Conservation (phyloP, 2,329 filamentous ascomycete species). For the Clonostachys rhizophaga region DNA sequence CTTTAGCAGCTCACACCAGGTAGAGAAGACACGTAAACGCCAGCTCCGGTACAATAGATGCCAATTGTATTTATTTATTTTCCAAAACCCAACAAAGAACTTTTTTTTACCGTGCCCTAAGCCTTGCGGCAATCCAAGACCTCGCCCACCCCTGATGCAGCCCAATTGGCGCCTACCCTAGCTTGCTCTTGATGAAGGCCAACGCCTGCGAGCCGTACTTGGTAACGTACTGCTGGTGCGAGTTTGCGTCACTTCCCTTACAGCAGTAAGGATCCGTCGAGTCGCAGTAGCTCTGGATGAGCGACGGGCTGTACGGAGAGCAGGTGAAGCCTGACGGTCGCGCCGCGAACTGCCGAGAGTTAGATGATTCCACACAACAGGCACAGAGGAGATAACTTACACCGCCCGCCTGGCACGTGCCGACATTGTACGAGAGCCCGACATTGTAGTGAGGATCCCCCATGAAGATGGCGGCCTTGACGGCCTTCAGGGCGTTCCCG, state of each 20-base stretch:
- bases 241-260: conserved; percentile 53
- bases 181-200: conserved; percentile 47
- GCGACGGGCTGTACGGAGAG: conserved; percentile 35
- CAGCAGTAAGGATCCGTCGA: conserved; percentile 62
- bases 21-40: no score
- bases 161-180: conserved; percentile 2
- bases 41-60: no score
- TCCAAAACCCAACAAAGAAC: no score
- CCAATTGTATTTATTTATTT: no score
- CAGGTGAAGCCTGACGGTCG: conserved; percentile 54
- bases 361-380: background rate
- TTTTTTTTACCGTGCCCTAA: no score
- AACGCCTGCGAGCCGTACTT: conserved; percentile 57
- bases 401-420: conserved; percentile 50
- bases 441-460: conserved; percentile 54
- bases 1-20: no score
- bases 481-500: conserved; percentile 38
- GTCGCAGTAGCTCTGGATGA: conserved; percentile 62
- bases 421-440: conserved; percentile 54
- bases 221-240: conserved; percentile 59
- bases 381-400: conserved; percentile 31
- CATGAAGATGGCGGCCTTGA: conserved; percentile 63
- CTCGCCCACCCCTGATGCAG: no score
- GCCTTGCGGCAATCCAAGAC: no score
- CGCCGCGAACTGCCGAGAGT: conserved; percentile 47